Percentiles rank a stretch among this genome's conserved stretches.
Conservation (phyloP, 2,329 filamentous ascomycete species). For the Penicillium decumbens region DNA sequence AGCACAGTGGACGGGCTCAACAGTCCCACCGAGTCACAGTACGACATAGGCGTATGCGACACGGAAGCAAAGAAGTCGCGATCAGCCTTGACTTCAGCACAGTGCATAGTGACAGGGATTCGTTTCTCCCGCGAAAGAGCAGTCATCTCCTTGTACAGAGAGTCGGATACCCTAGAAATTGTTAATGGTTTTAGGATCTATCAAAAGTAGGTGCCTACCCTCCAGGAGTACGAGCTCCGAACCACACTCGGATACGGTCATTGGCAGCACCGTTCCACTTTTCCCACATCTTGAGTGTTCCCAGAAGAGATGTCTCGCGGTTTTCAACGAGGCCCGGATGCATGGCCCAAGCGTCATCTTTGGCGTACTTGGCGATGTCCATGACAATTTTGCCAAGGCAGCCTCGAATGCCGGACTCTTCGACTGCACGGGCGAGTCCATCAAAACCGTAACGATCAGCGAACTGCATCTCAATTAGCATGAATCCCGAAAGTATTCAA, state of each 20-base stretch:
- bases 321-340: slow-evolving; percentile 42
- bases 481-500: neutral
- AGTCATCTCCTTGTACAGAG: slow-evolving; percentile 41
- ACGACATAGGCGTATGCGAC: slow-evolving; percentile 43
- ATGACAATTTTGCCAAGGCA: slow-evolving; percentile 46
- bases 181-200: slow-evolving; percentile 1
- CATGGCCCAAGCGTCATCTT: slow-evolving; percentile 43
- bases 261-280: slow-evolving; percentile 36
- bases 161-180: slow-evolving; percentile 28
- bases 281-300: slow-evolving; percentile 37
- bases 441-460: slow-evolving; percentile 47
- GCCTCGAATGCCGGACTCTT: slow-evolving; percentile 44
- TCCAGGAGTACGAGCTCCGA: slow-evolving; percentile 46
- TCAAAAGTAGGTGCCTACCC: slow-evolving; percentile 29
- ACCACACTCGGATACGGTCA: slow-evolving; percentile 47
- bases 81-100: slow-evolving; percentile 32
- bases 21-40: slow-evolving; percentile 35
- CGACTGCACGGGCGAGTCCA: slow-evolving; percentile 42
- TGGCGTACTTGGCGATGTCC: slow-evolving; percentile 43
- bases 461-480: slow-evolving; percentile 29
- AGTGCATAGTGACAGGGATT: slow-evolving; percentile 42
- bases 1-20: slow-evolving; percentile 45
- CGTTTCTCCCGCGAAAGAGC: slow-evolving; percentile 36
- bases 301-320: slow-evolving; percentile 39
- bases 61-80: slow-evolving; percentile 36